Evolutionary conservation across 2,329 filamentous ascomycete species (phyloP), one percentile per base, ranked within the genome.

Genomic region (Colletotrichum kahawae): DNA sequence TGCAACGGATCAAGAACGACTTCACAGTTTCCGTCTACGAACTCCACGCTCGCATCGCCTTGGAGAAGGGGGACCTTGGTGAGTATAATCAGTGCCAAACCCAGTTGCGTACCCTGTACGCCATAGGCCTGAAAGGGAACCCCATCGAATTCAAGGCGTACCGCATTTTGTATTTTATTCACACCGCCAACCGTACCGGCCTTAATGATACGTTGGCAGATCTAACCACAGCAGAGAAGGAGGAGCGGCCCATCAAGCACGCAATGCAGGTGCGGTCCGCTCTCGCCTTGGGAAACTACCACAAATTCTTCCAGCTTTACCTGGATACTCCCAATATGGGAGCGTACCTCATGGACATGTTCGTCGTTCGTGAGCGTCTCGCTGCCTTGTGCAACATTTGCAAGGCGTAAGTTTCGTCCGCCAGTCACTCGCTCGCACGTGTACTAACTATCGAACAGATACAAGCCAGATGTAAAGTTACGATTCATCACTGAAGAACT

Each of bases 61-160:
- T 99, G 85, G 96, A 99, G 87, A 98, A 97, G 91, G 95, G 95
- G 87, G 97, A 99, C 89, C 92, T 98, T 89, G 96, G 97, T 99
- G 97, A 99, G 97, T 99, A 99, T 97, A 99, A 99, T 89, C 97
- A 99, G 91, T 99, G 97, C 87, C 97, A 99, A 89, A 98, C 97
- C 82, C 97, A 99, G 88, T 90, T 99, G 83, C 95, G 95, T 85
- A 95, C 94, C 78, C 89, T 99, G 81, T 98, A 99, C 87, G 92
- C 92, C 84, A 92, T 95, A 87, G 94, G 95, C 79, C 88, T 98
- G 83, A 95, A 95, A 82, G 97, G 96, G 81, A 95, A 96, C 85
- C 92, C 95, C 82, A 93, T 95, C 87, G 97, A 99, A 86, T 99
- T 99, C 88, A 97, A 97, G 91, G 97, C 96, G 78, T 99, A 99